These are phyloP conservation scores for Saraca asoca DNA, from an alignment of 331 rosid genomes.

Conservation along the genomic window DNA sequence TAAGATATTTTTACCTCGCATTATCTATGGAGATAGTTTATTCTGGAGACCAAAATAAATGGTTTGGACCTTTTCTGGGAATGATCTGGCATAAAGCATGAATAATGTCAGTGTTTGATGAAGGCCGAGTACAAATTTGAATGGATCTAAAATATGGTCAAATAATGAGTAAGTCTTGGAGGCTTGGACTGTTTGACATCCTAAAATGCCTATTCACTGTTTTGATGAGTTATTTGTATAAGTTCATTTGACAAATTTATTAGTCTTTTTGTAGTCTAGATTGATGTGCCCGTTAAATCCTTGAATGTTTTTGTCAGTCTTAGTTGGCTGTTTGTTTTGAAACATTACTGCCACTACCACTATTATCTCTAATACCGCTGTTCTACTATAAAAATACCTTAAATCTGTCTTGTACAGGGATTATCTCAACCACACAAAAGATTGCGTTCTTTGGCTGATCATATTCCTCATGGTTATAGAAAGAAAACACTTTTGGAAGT, in stretches of 20 bases:
- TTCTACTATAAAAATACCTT: not conserved
- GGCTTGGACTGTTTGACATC: not conserved
- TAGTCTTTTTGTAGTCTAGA: not conserved
- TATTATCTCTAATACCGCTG: not conserved
- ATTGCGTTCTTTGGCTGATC: constrained; percentile 80
- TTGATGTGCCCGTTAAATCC: constrained; percentile 27
- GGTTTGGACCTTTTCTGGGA: not conserved
- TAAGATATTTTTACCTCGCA: not conserved
- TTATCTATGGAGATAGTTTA: not conserved
- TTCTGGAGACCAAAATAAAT: not conserved
- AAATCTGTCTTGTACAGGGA: constrained; percentile 58
- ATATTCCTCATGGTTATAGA: constrained; percentile 88
- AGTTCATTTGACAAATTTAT: constrained; percentile 15
- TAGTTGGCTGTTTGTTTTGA: constrained; percentile 23
- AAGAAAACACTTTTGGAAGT: constrained; percentile 76
- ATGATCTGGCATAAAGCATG: not conserved
- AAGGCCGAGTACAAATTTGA: constrained; percentile 8
- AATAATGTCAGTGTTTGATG: not conserved
- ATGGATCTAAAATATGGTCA: constrained; percentile 16
- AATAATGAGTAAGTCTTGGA: constrained; percentile 25
- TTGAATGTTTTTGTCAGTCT: not conserved
- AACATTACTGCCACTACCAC: not conserved
- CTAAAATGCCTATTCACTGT: not conserved
- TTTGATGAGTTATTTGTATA: constrained; percentile 11
- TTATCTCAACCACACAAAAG: constrained; percentile 92